A percentile compares a stretch with the other conserved stretches of the same genome.
phyloP scores from a whole-genome alignment of 345 rosid species.

The Camelina sativa region DNA sequence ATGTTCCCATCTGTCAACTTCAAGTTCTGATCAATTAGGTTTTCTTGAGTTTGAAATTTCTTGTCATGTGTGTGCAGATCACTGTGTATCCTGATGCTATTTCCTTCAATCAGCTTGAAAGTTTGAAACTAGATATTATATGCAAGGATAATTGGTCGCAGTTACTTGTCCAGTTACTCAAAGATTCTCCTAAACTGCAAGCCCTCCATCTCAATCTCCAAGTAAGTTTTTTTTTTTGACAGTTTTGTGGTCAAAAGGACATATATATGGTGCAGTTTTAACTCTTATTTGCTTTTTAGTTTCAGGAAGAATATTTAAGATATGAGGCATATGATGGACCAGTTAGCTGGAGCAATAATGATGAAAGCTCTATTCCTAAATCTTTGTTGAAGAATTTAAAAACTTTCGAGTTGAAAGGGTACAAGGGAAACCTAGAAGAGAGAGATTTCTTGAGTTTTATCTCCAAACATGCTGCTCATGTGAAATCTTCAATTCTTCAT shows the following conservation, averaged over 20 bases:
- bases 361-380: too few species aligned
- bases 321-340: too few species aligned
- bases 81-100: not conserved
- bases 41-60: too few species aligned
- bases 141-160: not conserved
- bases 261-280: not conserved
- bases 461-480: too few species aligned
- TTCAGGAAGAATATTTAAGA: not conserved
- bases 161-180: slow-evolving; percentile 2
- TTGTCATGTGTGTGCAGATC: not conserved
- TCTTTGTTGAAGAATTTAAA: too few species aligned
- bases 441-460: too few species aligned
- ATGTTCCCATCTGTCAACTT: not conserved
- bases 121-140: not conserved
- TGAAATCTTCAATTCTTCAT: too few species aligned
- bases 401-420: too few species aligned
- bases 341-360: too few species aligned
- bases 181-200: slow-evolving; percentile 15
- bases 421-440: too few species aligned
- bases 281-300: too few species aligned
- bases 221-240: not conserved
- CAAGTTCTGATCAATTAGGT: not conserved
- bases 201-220: not conserved
- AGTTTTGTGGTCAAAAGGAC: not conserved
- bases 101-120: not conserved